Conservation (phyloP, 345 rosid genomes). For the Citrus mangshanensis region DNA sequence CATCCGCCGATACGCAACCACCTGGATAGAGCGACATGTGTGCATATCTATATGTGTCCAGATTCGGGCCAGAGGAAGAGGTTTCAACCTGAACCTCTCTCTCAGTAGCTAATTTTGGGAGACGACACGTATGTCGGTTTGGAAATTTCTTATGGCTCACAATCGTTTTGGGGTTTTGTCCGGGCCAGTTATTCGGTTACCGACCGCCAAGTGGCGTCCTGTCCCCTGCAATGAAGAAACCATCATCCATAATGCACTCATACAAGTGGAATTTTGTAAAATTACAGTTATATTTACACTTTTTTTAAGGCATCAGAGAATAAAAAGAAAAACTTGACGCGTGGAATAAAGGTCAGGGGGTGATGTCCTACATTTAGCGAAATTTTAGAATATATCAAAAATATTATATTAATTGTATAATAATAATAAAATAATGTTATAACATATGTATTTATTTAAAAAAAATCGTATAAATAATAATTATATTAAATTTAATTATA, state of each 20-base stretch:
- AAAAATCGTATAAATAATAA: no score
- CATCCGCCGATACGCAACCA: neutral
- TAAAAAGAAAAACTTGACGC: neutral
- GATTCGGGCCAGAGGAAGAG: neutral
- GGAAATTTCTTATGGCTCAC: neutral
- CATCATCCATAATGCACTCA: neutral
- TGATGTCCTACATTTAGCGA: no score
- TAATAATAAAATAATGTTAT: no score
- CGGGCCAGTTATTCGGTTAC: neutral
- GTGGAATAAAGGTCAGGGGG: neutral
- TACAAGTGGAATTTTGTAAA: no score
- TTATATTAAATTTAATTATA: no score
- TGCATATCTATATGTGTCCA: neutral
- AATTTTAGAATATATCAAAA: no score
- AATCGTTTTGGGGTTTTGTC: neutral
- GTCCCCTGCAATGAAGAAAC: neutral
- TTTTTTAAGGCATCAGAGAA: no score
- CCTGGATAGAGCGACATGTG: neutral
- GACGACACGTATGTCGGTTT: neutral
- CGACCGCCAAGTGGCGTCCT: constrained; percentile 1
- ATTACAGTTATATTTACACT: no score
- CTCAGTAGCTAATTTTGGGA: neutral
- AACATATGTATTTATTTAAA: no score
- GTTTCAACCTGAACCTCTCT: neutral
- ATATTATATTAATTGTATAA: accelerated